Conservation (phyloP, 805 yeast species). For the Teunomyces kruisii region DNA sequence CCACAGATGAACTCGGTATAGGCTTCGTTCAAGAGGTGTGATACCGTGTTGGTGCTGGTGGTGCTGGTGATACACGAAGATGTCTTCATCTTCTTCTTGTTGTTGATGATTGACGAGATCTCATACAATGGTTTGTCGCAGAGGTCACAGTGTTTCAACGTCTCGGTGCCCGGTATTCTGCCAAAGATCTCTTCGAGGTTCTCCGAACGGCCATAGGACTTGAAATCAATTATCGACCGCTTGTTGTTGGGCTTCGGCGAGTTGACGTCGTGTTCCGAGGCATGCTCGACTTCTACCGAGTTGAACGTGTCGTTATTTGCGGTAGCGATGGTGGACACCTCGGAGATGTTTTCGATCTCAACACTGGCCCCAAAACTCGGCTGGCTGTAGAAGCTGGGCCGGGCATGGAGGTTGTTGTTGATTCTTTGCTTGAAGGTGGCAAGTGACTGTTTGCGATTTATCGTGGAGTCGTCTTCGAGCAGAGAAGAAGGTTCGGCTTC, state of each 20-base stretch:
- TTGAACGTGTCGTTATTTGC: constrained; percentile 7
- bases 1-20: constrained; percentile 62
- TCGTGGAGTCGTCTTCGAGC: background rate
- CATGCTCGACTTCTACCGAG: background rate
- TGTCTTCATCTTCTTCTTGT: constrained; percentile 14
- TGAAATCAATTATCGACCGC: background rate
- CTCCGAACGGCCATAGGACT: constrained; percentile 12
- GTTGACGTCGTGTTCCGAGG: background rate
- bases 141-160: constrained; percentile 56
- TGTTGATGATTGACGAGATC: constrained; percentile 42
- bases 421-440: constrained; percentile 36
- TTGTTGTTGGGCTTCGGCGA: background rate
- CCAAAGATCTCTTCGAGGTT: constrained; percentile 39
- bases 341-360: constrained; percentile 9
- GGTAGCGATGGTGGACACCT: constrained; percentile 9
- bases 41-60: constrained; percentile 13
- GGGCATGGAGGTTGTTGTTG: background rate
- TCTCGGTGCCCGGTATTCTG: constrained; percentile 36
- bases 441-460: constrained; percentile 31
- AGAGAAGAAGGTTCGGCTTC: background rate
- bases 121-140: constrained; percentile 73
- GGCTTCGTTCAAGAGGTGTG: constrained; percentile 10
- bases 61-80: background rate
- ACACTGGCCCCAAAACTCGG: background rate
- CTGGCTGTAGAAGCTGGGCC: background rate